Conservation (phyloP, 768 basidiomycete species). For the Tulasnella sp. region DNA sequence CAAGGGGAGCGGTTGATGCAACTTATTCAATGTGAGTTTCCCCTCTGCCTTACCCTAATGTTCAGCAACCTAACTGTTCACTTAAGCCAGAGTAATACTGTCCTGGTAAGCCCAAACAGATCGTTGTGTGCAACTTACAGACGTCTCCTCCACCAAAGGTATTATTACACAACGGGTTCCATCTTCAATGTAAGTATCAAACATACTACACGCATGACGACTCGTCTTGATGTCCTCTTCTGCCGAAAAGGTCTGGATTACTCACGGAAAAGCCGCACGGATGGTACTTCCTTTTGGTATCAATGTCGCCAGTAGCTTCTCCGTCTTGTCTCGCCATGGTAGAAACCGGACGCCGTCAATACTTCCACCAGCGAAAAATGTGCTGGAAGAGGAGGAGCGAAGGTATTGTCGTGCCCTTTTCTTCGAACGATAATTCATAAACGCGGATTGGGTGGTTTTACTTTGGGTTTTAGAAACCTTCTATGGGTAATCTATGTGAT, state of each 20-base stretch:
- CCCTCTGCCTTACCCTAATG: neutral
- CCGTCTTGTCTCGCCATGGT: conserved; percentile 56
- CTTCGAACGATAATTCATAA: neutral
- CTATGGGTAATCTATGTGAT: conserved; percentile 65
- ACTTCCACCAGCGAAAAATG: conserved; percentile 46
- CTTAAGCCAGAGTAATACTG: conserved; percentile 48
- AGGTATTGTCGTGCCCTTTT: too few relatives aligned
- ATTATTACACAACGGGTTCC: conserved; percentile 6
- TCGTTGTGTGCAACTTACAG: neutral
- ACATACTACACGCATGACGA: neutral
- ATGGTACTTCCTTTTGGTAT: conserved; percentile 45
- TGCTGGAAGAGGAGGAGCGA: conserved; percentile 59
- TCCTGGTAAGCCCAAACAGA: conserved; percentile 37
- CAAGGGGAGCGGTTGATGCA: conserved; percentile 48
- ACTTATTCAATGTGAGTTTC: conserved; percentile 46
- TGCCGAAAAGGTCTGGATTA: conserved; percentile 43
- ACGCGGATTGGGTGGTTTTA: neutral
- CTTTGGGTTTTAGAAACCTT: conserved; percentile 37
- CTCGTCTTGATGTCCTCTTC: neutral
- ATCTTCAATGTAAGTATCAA: neutral
- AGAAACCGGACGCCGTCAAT: conserved; percentile 48
- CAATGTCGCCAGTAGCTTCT: conserved; percentile 42
- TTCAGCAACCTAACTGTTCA: neutral
- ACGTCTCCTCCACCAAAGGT: too few relatives aligned
- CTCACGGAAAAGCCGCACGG: conserved; percentile 47